Conservation (phyloP, 495 filamentous ascomycete genomes). For the Margaritispora aquatica region DNA sequence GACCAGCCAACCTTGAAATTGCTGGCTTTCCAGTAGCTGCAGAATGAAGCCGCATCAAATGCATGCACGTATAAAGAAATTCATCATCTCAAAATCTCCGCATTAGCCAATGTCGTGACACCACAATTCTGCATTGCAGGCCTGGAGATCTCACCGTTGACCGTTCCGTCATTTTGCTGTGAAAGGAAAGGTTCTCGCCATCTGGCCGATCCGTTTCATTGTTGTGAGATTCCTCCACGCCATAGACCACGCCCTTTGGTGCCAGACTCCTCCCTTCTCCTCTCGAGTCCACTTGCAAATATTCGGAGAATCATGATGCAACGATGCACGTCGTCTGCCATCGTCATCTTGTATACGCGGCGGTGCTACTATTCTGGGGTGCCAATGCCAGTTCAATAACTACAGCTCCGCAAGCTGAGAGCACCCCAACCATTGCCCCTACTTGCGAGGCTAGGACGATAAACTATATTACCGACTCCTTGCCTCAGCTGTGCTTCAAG, state of each 20-base stretch:
- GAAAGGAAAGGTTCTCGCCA: background rate
- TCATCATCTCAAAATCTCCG: background rate
- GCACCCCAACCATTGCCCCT: background rate
- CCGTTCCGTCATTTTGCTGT: no score
- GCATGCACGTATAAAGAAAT: background rate
- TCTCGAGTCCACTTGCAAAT: background rate
- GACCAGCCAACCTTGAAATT: background rate
- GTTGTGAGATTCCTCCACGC: no score
- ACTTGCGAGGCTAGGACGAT: conserved; percentile 63
- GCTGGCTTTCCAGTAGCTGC: background rate
- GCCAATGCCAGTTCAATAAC: conserved; percentile 20
- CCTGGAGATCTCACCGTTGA: background rate
- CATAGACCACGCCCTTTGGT: background rate
- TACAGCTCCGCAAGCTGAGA: conserved; percentile 6
- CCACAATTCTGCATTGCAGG: background rate
- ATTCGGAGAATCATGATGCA: conserved; percentile 8
- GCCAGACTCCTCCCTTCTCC: background rate
- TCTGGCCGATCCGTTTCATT: background rate
- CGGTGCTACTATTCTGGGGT: conserved; percentile 16
- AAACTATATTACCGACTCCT: conserved; percentile 74
- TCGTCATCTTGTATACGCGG: conserved; percentile 7
- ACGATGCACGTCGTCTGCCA: conserved; percentile 24
- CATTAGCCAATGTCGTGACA: background rate
- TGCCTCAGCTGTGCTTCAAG: conserved; percentile 65
- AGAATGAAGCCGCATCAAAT: background rate